Percentiles rank a stretch among this genome's conserved stretches.
These are phyloP conservation scores for Gloeopeniophorella convolvens DNA, from an alignment of 768 basidiomycete species.

Conservation along the genomic window DNA sequence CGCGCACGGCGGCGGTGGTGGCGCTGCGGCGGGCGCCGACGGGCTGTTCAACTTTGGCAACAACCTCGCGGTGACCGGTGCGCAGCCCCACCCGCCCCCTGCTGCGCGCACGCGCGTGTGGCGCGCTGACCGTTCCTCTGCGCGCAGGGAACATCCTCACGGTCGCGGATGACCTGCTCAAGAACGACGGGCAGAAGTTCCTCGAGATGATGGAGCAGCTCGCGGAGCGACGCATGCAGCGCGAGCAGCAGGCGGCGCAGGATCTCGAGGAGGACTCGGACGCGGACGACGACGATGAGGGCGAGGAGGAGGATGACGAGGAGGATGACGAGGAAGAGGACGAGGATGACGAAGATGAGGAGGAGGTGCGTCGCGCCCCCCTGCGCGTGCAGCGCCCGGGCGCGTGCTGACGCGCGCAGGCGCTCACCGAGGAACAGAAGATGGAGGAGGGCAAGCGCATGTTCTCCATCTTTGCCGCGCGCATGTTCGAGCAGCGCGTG, in stretches of 20 bases:
- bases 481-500: conserved; percentile 99
- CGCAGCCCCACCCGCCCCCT: conserved; percentile 28
- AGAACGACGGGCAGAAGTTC: conserved; percentile 98
- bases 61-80: conserved; percentile 77
- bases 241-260: conserved; percentile 63
- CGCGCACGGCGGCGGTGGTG: conserved; percentile 40
- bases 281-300: conserved; percentile 45
- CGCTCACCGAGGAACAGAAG: conserved; percentile 93
- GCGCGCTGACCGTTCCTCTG: conserved; percentile 39
- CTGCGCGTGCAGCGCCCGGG: too few species aligned
- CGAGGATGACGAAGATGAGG: conserved; percentile 46
- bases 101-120: conserved; percentile 16
- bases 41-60: conserved; percentile 77
- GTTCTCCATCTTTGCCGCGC: conserved; percentile 99
- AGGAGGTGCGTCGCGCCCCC: too few species aligned
- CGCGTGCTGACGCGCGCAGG: conserved; percentile 32
- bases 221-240: conserved; percentile 87
- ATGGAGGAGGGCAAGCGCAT: conserved; percentile 99
- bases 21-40: too few species aligned
- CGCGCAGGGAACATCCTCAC: conserved; percentile 93
- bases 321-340: conserved; percentile 47
- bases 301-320: conserved; percentile 43
- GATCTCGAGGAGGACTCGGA: conserved; percentile 42
- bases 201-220: conserved; percentile 99
- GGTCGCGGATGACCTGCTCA: conserved; percentile 95